phyloP scores from a whole-genome alignment of 805 yeast genomes.

The Yarrowia sp. region DNA sequence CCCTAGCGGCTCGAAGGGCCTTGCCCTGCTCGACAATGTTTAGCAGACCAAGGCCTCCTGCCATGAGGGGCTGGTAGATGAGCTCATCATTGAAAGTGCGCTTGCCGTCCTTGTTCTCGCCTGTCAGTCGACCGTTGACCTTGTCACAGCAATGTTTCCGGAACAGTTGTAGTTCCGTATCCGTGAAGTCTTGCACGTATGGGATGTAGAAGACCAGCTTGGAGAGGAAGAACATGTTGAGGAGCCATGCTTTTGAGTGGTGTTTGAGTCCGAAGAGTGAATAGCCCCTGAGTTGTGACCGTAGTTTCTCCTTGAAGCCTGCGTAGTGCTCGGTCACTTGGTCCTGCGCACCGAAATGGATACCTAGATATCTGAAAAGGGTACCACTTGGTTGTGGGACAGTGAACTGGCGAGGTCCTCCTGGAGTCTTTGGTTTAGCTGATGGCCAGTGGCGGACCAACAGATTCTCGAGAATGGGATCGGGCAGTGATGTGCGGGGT shows the following conservation, averaged over 20 bases:
- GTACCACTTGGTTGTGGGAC: background rate
- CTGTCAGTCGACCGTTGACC: too few relatives aligned
- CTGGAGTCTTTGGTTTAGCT: background rate
- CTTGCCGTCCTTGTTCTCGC: too few relatives aligned
- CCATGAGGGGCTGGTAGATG: too few relatives aligned
- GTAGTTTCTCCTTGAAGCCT: background rate
- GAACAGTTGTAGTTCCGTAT: background rate
- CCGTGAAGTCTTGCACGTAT: background rate
- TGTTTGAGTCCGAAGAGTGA: background rate
- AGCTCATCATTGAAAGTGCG: too few relatives aligned
- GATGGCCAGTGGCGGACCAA: background rate
- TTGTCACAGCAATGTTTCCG: background rate
- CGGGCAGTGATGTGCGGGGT: background rate
- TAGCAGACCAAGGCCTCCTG: background rate
- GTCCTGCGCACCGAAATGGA: background rate
- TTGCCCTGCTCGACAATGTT: background rate
- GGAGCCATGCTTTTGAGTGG: background rate
- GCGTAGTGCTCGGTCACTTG: background rate
- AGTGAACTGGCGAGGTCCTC: background rate
- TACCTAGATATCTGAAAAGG: background rate
- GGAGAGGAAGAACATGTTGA: conserved; percentile 2
- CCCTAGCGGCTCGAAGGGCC: background rate
- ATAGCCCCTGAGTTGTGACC: background rate
- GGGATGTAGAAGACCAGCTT: conserved; percentile 2
- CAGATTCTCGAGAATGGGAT: background rate